These are phyloP conservation scores for Talaromyces sp. DNA, from an alignment of 2,329 filamentous ascomycete genomes.

Conservation along the genomic window DNA sequence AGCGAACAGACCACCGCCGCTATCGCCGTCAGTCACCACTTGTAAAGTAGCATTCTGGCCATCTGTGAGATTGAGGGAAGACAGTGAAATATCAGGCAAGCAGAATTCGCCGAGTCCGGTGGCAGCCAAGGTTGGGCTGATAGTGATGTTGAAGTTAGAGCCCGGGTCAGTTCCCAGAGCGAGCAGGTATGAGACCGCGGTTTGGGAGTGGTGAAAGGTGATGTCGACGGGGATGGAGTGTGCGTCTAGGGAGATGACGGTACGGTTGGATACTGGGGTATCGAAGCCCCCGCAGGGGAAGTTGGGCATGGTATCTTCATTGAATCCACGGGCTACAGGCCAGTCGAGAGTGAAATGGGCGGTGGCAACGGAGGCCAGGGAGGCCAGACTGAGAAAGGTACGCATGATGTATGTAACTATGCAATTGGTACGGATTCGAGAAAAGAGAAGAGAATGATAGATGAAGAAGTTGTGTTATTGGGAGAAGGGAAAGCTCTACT, in stretches of 20 bases:
- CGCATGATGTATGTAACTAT: conserved; percentile 9
- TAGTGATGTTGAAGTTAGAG: conserved; percentile 63
- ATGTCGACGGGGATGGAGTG: conserved; percentile 48
- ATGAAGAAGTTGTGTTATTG: too few species aligned
- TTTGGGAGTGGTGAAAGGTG: conserved; percentile 49
- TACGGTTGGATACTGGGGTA: conserved; percentile 42
- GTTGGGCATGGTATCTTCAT: conserved; percentile 42
- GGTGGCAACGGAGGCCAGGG: conserved; percentile 42
- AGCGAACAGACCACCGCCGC: conserved; percentile 61
- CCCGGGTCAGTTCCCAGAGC: conserved; percentile 49
- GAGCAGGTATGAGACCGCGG: conserved; percentile 51
- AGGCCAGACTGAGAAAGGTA: conserved; percentile 22
- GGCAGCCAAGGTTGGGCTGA: conserved; percentile 58
- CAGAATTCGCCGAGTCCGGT: conserved; percentile 62
- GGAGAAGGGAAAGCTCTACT: neutral
- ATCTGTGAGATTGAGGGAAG: conserved; percentile 47
- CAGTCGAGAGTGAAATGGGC: conserved; percentile 55
- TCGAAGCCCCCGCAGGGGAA: conserved; percentile 49
- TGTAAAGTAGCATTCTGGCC: conserved; percentile 64
- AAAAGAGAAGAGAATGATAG: neutral
- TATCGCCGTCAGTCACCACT: conserved; percentile 59
- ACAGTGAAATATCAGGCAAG: conserved; percentile 51
- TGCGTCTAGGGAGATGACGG: conserved; percentile 45
- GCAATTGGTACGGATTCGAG: neutral
- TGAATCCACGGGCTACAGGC: conserved; percentile 47